Conservation (phyloP, 108 stramenopile species). For the Craspedostauros australis region DNA sequence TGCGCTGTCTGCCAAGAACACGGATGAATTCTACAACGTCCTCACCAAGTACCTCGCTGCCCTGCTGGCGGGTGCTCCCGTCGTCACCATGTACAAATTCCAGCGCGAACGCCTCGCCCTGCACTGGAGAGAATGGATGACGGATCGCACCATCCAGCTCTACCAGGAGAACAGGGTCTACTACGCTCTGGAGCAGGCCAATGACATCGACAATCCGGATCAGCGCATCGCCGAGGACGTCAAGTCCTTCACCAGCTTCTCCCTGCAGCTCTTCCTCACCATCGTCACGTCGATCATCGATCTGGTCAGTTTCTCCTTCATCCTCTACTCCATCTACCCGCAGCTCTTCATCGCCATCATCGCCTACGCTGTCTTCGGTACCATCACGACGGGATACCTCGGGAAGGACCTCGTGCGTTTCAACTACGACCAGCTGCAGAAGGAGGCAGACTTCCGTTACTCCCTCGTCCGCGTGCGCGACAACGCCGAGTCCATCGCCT, state of each 20-base stretch:
- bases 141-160: constrained; percentile 65
- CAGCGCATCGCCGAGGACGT: constrained; percentile 96
- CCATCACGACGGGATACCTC: constrained; percentile 50
- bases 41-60: constrained; percentile 66
- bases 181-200: constrained; percentile 59
- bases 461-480: constrained; percentile 81
- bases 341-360: constrained; percentile 84
- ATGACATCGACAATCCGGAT: constrained; percentile 87
- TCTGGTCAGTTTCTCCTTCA: constrained; percentile 83
- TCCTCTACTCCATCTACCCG: constrained; percentile 87
- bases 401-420: constrained; percentile 72
- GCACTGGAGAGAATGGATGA: constrained; percentile 92
- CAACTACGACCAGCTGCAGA: constrained; percentile 75
- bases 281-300: constrained; percentile 83
- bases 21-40: constrained; percentile 67
- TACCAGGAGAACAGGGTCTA: constrained; percentile 78
- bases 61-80: constrained; percentile 75
- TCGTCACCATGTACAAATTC: constrained; percentile 80
- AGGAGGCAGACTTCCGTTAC: constrained; percentile 91
- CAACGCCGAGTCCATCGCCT: constrained; percentile 95
- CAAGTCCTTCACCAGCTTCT: constrained; percentile 78
- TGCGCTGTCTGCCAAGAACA: constrained; percentile 74
- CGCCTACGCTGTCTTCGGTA: constrained; percentile 77
- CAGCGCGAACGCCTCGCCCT: constrained; percentile 63
- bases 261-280: constrained; percentile 85